Conservation (phyloP, 2,329 filamentous ascomycete species). For the Paraphoma chrysanthemicola region DNA sequence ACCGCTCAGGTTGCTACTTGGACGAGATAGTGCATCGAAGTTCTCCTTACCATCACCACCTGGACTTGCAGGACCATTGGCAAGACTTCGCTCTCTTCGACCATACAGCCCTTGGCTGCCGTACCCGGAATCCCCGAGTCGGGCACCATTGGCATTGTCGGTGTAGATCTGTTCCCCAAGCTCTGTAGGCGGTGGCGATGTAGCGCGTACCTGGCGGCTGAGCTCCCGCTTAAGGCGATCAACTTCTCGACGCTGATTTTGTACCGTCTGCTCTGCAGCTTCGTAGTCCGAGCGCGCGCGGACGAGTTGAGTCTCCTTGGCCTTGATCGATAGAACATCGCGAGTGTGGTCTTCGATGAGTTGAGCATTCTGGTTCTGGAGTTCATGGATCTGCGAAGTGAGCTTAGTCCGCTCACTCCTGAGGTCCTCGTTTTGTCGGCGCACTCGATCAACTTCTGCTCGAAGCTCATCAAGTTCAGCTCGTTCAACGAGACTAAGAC, state of each 20-base stretch:
- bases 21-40: constrained; percentile 45
- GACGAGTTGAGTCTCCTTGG: constrained; percentile 96
- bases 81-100: constrained; percentile 36
- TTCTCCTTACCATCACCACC: constrained; percentile 58
- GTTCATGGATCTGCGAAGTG: constrained; percentile 85
- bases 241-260: constrained; percentile 84
- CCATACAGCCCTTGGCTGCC: constrained; percentile 51
- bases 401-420: constrained; percentile 82
- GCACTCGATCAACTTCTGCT: constrained; percentile 78
- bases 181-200: constrained; percentile 62
- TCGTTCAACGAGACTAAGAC: constrained; percentile 79
- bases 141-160: constrained; percentile 60
- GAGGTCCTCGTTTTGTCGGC: constrained; percentile 78
- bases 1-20: constrained; percentile 43
- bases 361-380: constrained; percentile 96
- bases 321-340: constrained; percentile 94
- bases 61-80: constrained; percentile 39
- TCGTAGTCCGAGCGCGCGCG: constrained; percentile 90
- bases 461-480: constrained; percentile 93
- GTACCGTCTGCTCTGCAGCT: constrained; percentile 83
- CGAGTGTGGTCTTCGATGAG: constrained; percentile 97
- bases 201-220: constrained; percentile 59
- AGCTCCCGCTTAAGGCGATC: constrained; percentile 91
- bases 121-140: constrained; percentile 42
- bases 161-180: constrained; percentile 58